Evolutionary conservation across 768 basidiomycete species (phyloP).

Genomic region (Mycena indigotica): DNA sequence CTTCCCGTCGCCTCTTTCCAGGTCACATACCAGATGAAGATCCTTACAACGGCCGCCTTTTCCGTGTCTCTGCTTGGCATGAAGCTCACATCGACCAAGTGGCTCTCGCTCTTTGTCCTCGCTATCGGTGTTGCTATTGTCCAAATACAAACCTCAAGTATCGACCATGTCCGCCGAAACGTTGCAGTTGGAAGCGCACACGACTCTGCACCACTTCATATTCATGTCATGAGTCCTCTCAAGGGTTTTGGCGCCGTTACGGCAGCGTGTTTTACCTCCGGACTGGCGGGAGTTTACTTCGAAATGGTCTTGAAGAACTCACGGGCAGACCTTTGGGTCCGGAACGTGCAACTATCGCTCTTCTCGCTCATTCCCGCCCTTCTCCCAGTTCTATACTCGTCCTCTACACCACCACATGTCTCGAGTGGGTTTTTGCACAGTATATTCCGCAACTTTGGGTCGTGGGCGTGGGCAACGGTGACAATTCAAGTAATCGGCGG

Average conservation of each 20-base stretch:
- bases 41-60: conserved; percentile 90
- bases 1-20: conserved; percentile 95
- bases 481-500: conserved; percentile 89
- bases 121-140: conserved; percentile 89
- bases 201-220: conserved; percentile 14
- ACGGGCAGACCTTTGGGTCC: conserved; percentile 89
- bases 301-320: conserved; percentile 96
- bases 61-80: conserved; percentile 82
- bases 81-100: conserved; percentile 72
- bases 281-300: conserved; percentile 96
- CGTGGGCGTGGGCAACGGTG: conserved; percentile 96
- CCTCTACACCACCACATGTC: conserved; percentile 36
- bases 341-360: conserved; percentile 93
- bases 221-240: conserved; percentile 72
- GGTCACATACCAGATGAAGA: conserved; percentile 97
- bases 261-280: conserved; percentile 92
- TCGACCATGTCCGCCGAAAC: conserved; percentile 25
- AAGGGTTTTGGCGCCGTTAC: conserved; percentile 90
- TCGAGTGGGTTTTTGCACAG: conserved; percentile 54
- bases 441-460: conserved; percentile 85
- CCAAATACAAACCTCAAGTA: conserved; percentile 68
- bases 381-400: conserved; percentile 67
- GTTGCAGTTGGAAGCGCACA: conserved; percentile 22
- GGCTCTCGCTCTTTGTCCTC: conserved; percentile 82
- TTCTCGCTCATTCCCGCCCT: conserved; percentile 88